Base-by-base conservation (phyloP, 306 rosid species). In the Acacia confusa region DNA sequence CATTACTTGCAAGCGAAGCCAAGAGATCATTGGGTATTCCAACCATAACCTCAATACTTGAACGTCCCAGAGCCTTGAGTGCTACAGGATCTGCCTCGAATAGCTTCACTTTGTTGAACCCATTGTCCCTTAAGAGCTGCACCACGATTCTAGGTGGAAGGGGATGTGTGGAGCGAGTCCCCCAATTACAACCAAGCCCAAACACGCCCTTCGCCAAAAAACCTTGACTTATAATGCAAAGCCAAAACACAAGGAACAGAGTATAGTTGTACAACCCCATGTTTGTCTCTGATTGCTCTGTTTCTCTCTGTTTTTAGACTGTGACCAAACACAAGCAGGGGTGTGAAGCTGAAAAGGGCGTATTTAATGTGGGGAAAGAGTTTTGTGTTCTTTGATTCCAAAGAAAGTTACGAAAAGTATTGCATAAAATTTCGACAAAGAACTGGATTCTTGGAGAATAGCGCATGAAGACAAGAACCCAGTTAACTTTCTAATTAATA, bases 111-210 rank as follows among this genome's bases (percentile, higher is more conserved):
- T 95, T 89, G 80, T 57, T 50, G 72, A 95, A 86, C n/a, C 97
- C 98, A 80, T 95, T 95, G 77, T 92, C 99, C 74, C 82, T 95
- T 84, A 95, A 15, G 57, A 95, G 90, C 83, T 71, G 90, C 77
- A 95, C 99, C 14, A 86, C 84, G 64, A 92, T 81, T 41, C 67
- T 67, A 0, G 94, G 84, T 14, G 97, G 90, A 72, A 95, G 88
- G 7, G 93, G 97, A 77, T 95, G 99, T 0, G 97, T 82, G 9
- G 88, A 83, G 25, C 86, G 93, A 1, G 94, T 87, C 48, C 99
- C 99, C 99, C 98, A 95, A 78, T 95, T 95, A 69, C 84, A 83
- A 15, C 94, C 97, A 20, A 93, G 85, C 12, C 97, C 98, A 57
- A 19, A 7, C 9, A 71, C 90, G 12, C 91, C 91, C 68, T 61